Evolutionary conservation across 2,329 filamentous ascomycete species (phyloP), one percentile per base, ranked within the genome.

Genomic region (Cordyceps militaris): DNA sequence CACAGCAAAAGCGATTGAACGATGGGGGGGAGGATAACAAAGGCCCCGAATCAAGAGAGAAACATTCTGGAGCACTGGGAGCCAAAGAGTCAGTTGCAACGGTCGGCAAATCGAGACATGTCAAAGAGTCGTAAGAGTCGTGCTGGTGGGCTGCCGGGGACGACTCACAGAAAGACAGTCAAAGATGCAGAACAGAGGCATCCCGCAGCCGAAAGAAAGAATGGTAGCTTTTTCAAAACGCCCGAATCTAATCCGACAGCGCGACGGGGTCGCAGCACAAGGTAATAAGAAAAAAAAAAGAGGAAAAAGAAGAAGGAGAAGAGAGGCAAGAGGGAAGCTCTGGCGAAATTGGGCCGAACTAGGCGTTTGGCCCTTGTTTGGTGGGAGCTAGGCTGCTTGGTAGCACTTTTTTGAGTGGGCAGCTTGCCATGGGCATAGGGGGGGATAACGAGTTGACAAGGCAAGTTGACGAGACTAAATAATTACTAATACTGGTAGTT

Each of bases 151-250:
- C 5, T 21, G 23, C 19, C 16, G n/a, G 10, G 32, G 34, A 21
- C n/a, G n/a, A 56, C 53, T 56, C 53, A 56, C 53, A 56, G 34
- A 36, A 46, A 36, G 44, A 42, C 43, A 42, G 53, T 34, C 24
- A 34, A 47, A 28, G 44, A 49, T 48, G 53, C 53, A 30, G 13
- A 34, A n/a, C 26, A 11, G 24, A 46, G 26, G 52, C 52, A 46
- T 55, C 42, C 52, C 52, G 52, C 52, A 32, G 21, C 8, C 11
- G 1, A 7, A 53, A 11, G 4, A 32, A 14, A 14, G 7, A 56
- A 14, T 16, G 3, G 19, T 23, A 38, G 16, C 24, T 30, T 42
- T 21, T 8, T n/a, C n/a, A n/a, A n/a, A 38, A 40, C 11, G 24
- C 53, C 32, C 53, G 44, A 32, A 19, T 48, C 43, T 48, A 38